These are phyloP conservation scores for Claviceps monticola DNA, from an alignment of 2,329 filamentous ascomycete species.

Conservation along the genomic window DNA sequence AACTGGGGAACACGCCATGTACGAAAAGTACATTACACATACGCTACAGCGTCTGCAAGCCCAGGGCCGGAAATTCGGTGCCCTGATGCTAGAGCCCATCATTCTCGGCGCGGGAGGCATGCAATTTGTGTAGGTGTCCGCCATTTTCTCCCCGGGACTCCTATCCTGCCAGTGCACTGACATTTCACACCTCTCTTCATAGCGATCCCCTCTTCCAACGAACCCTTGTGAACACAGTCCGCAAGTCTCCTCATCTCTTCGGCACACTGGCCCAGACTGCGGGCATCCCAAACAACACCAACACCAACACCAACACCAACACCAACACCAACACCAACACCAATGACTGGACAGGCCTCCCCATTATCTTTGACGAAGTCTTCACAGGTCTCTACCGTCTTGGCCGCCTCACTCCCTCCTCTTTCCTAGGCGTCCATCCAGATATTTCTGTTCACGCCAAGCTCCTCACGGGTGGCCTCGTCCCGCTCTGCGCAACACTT, in stretches of 20 bases:
- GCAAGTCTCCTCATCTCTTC: constrained; percentile 44
- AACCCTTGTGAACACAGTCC: constrained; percentile 52
- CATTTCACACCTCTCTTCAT: neutral
- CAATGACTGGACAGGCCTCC: constrained; percentile 55
- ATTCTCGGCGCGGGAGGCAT: constrained; percentile 75
- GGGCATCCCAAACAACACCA: constrained; percentile 23
- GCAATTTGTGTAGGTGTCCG: constrained; percentile 51
- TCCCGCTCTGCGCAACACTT: constrained; percentile 64
- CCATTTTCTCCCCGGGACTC: neutral
- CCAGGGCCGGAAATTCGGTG: constrained; percentile 56
- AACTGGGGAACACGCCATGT: constrained; percentile 32
- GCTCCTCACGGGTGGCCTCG: constrained; percentile 63
- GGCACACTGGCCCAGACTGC: constrained; percentile 11
- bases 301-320: neutral
- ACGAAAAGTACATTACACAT: constrained; percentile 43
- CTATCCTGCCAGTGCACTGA: neutral
- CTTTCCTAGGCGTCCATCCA: constrained; percentile 52
- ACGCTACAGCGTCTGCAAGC: constrained; percentile 37
- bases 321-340: too few relatives aligned
- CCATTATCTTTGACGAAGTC: constrained; percentile 73
- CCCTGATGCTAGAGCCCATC: constrained; percentile 67
- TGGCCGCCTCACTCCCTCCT: constrained; percentile 55
- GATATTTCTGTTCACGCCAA: constrained; percentile 77
- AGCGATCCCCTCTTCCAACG: constrained; percentile 73
- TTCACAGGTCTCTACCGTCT: constrained; percentile 79